Evolutionary conservation across 2,329 filamentous ascomycete genomes (phyloP).

Genomic region (Myriosclerotinia scirpicola): DNA sequence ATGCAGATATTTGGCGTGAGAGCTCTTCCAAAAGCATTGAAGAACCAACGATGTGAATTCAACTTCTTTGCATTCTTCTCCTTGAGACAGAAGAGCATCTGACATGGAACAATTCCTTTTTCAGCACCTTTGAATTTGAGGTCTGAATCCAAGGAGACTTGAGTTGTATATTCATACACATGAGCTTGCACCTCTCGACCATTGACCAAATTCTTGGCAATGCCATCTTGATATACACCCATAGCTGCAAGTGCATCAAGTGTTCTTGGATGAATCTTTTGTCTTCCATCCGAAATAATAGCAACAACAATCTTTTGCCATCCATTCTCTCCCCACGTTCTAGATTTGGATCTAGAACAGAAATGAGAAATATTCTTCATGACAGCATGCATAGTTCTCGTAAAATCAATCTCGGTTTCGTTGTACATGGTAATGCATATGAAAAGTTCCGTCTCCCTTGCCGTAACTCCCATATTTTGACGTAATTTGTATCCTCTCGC

Average conservation of each 20-base stretch:
- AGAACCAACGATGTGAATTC: slow-evolving; percentile 99
- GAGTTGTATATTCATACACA: slow-evolving; percentile 98
- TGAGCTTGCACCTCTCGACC: slow-evolving; percentile 92
- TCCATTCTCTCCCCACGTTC: slow-evolving; percentile 94
- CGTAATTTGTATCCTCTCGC: slow-evolving; percentile 86
- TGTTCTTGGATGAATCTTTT: slow-evolving; percentile 89
- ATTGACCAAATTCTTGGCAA: slow-evolving; percentile 98
- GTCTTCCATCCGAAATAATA: slow-evolving; percentile 90
- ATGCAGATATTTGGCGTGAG: slow-evolving; percentile 97
- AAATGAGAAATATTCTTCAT: slow-evolving; percentile 99
- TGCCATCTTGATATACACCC: slow-evolving; percentile 97
- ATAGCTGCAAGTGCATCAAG: slow-evolving; percentile 93
- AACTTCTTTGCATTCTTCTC: slow-evolving; percentile 97
- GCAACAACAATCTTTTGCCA: slow-evolving; percentile 99
- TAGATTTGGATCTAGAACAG: slow-evolving; percentile 85
- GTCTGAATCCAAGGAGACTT: slow-evolving; percentile 92
- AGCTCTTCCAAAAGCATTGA: slow-evolving; percentile 93
- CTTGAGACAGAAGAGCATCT: slow-evolving; percentile 98
- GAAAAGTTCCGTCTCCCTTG: slow-evolving; percentile 90
- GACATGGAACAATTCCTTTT: slow-evolving; percentile 96
- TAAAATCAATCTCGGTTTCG: slow-evolving; percentile 95
- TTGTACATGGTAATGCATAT: slow-evolving; percentile 99
- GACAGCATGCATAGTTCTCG: slow-evolving; percentile 95
- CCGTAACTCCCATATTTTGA: slow-evolving; percentile 80
- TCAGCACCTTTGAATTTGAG: slow-evolving; percentile 99